Conservation (phyloP, 768 basidiomycete genomes). For the Mycena polygramma region DNA sequence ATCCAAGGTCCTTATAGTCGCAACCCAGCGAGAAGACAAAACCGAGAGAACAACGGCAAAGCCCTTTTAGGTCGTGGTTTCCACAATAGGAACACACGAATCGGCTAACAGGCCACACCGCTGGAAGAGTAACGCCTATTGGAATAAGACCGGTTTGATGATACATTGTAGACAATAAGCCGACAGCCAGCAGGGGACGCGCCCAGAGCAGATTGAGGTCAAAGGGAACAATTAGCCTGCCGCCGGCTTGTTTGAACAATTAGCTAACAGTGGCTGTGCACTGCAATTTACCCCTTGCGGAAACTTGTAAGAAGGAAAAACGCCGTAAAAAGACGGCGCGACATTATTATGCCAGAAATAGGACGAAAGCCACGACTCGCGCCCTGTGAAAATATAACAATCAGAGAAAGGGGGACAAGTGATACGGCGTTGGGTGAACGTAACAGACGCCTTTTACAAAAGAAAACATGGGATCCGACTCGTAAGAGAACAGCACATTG, state of each 20-base stretch:
- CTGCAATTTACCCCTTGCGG: not conserved
- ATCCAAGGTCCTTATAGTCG: constrained; percentile 28
- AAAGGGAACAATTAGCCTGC: constrained; percentile 19
- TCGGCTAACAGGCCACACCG: constrained; percentile 18
- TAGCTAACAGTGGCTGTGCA: constrained; percentile 27
- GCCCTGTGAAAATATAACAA: constrained; percentile 17
- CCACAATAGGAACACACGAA: constrained; percentile 26
- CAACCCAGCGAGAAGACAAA: constrained; percentile 9
- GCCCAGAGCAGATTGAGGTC: not conserved
- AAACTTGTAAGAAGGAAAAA: constrained; percentile 2
- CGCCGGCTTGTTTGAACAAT: constrained; percentile 18
- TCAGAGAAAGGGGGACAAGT: not conserved
- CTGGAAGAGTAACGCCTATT: constrained; percentile 15
- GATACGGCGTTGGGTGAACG: too few relatives aligned
- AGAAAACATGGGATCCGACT: too few relatives aligned
- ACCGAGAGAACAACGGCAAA: constrained; percentile 19
- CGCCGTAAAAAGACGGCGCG: not conserved
- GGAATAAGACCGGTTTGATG: constrained; percentile 26
- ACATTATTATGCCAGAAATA: constrained; percentile 28
- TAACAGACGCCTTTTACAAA: too few relatives aligned
- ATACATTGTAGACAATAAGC: constrained; percentile 27
- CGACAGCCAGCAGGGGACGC: constrained; percentile 18
- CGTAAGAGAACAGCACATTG: too few relatives aligned
- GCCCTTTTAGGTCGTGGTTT: constrained; percentile 22
- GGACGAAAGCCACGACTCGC: constrained; percentile 2